Conservation (phyloP, 2,329 filamentous ascomycete genomes). For the Aureobasidium subglaciale region DNA sequence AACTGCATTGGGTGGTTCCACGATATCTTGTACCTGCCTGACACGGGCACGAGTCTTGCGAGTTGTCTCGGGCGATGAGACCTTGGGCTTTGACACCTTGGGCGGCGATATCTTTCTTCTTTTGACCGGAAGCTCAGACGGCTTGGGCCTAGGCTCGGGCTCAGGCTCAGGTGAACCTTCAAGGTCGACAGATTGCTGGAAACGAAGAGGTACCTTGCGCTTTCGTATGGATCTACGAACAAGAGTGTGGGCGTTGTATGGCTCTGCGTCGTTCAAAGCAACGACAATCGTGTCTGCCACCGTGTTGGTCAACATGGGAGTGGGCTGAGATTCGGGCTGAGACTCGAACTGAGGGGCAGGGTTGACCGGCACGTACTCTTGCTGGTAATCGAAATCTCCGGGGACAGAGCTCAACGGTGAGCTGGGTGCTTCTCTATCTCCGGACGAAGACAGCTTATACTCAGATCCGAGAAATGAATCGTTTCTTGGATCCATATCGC, state of each 20-base stretch:
- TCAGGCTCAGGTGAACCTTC: background rate
- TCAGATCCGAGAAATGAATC: background rate
- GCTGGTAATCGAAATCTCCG: background rate
- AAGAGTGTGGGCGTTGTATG: background rate
- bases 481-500: conserved; percentile 4
- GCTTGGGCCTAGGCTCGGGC: background rate
- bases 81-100: background rate
- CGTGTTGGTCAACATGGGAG: background rate
- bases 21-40: background rate
- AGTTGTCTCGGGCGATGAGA: background rate
- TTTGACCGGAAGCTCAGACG: background rate
- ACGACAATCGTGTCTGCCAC: background rate
- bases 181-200: background rate
- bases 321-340: background rate
- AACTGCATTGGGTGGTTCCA: background rate
- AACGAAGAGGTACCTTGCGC: background rate
- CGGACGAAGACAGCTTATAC: background rate
- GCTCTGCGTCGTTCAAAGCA: background rate
- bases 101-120: background rate
- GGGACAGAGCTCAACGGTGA: conserved; percentile 11
- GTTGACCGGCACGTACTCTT: too few species aligned
- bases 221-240: conserved; percentile 9
- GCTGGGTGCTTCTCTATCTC: background rate
- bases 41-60: background rate
- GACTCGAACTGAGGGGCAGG: background rate